Evolutionary conservation across 2,329 filamentous ascomycete species (phyloP), one percentile per base, ranked within the genome.

Genomic region (Aspergillus clavatus): DNA sequence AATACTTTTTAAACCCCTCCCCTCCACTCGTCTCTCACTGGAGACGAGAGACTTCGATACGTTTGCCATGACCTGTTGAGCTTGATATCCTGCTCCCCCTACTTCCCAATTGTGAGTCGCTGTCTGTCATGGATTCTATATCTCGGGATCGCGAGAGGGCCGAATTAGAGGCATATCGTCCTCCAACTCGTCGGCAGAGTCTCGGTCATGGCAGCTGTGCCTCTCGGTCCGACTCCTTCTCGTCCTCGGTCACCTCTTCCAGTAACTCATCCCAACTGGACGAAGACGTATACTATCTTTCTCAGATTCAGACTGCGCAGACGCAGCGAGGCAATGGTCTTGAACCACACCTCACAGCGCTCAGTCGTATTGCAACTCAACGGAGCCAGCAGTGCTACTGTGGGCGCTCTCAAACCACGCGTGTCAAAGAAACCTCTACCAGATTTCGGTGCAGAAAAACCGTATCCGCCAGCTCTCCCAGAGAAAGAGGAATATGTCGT

Each of bases 401-500:
- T 73, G 23, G 70, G 69, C 28, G 66, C 65, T 31, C 40, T 62
- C 14, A 62, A 59, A 26, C 54, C 62, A 2, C 57, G 58, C 24
- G 45, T 52, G 14, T 51, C 59, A 10, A 62, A 52, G 42, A 66
- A 56, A 43, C 66, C 68, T 23, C 47, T 71, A 26, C 68, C 69
- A 0, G 57, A 65, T 18, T 72, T 72, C 51, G 80, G 80, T 3
- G 77, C 67, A 23, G 77, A 76, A 1, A 82, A 81, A 53, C 70
- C 76, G 5, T 80, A 76, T 57, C 80, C 80, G 5, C 77, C 77
- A 12, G 67, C 65, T 0, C 59, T 82, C 12, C 78, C 78, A 6
- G 73, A 73, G n/a, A 68, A 71, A 49, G 78, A 81, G 56, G 76
- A 80, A 47, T 82, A 82, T 59, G 78, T 81, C 1, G 78, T 81